Percentiles rank a stretch among this genome's conserved stretches.
Evolutionary conservation across 768 basidiomycete species (phyloP).

Genomic region (Suillus subaureus): DNA sequence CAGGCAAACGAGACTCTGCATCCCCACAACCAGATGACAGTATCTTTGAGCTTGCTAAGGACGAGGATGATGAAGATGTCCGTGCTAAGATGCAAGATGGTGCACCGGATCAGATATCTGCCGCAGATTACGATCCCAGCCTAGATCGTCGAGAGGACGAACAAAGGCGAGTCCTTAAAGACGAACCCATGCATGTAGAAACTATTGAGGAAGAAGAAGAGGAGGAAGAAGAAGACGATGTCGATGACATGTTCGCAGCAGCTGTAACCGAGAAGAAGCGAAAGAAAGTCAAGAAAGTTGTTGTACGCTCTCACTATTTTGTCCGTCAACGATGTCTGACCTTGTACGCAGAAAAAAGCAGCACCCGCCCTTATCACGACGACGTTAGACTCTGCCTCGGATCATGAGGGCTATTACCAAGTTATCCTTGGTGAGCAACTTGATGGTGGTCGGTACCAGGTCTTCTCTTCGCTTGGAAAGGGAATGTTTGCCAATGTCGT

Average conservation of each 20-base stretch:
- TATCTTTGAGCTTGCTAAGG: slow-evolving; percentile 71
- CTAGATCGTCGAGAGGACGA: slow-evolving; percentile 86
- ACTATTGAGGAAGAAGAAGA: slow-evolving; percentile 40
- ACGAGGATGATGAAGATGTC: slow-evolving; percentile 51
- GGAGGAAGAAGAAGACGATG: slow-evolving; percentile 76
- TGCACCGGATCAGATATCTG: slow-evolving; percentile 72
- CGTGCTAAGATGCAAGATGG: slow-evolving; percentile 49
- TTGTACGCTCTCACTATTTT: slow-evolving; percentile 38
- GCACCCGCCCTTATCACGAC: slow-evolving; percentile 71
- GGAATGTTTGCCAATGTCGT: slow-evolving; percentile 99
- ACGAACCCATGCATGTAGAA: slow-evolving; percentile 38
- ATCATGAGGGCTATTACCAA: slow-evolving; percentile 94
- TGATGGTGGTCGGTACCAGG: slow-evolving; percentile 90
- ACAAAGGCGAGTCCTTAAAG: slow-evolving; percentile 58
- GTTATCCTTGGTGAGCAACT: slow-evolving; percentile 93
- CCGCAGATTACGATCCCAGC: slow-evolving; percentile 91
- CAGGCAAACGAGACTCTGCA: slow-evolving; percentile 54
- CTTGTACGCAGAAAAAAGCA: slow-evolving; percentile 41
- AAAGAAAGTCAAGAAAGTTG: slow-evolving; percentile 61
- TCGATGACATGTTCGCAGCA: slow-evolving; percentile 96
- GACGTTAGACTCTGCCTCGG: slow-evolving; percentile 88
- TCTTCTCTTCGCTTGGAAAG: slow-evolving; percentile 93
- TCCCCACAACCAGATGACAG: slow-evolving; percentile 61
- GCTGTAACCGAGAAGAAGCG: slow-evolving; percentile 48
- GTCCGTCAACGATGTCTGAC: slow-evolving; percentile 12